Evolutionary conservation across 2,329 filamentous ascomycete species (phyloP).

Genomic region (Neopestalotiopsis sp.): DNA sequence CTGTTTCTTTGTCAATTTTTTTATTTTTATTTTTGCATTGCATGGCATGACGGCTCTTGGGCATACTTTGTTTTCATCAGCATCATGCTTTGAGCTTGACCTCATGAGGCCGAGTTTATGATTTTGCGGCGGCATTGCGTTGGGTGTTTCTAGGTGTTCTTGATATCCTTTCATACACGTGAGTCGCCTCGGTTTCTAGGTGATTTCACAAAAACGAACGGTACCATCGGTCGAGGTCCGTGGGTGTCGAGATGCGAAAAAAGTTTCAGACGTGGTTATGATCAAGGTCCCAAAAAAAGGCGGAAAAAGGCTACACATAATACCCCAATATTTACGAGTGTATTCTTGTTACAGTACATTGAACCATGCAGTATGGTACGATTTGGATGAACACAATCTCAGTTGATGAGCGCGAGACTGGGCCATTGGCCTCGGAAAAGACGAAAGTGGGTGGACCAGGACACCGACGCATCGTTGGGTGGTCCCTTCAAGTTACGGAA

Average conservation of each 20-base stretch:
- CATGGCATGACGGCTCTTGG: constrained; percentile 31
- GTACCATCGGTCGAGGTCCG: not conserved
- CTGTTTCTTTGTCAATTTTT: not conserved
- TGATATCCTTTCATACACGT: constrained; percentile 10
- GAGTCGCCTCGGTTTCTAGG: not conserved
- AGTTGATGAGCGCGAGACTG: not conserved
- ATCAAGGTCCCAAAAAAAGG: not conserved
- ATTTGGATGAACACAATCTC: not conserved
- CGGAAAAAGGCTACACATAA: constrained; percentile 9
- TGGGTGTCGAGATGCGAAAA: constrained; percentile 1
- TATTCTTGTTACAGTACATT: not conserved
- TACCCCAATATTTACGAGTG: constrained; percentile 4
- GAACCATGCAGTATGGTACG: not conserved
- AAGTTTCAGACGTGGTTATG: not conserved
- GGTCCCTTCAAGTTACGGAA: not conserved
- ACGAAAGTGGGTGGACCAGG: not conserved
- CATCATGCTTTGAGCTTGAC: constrained; percentile 2
- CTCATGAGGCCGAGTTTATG: constrained; percentile 24
- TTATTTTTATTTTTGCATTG: constrained; percentile 25
- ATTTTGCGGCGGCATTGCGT: constrained; percentile 37
- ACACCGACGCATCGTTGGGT: not conserved
- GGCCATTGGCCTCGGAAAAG: not conserved
- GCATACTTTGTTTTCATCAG: constrained; percentile 21
- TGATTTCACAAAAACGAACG: not conserved
- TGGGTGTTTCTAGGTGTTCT: constrained; percentile 35